phyloP scores from a whole-genome alignment of 2,329 filamentous ascomycete genomes.

The Chaetomium globosum region DNA sequence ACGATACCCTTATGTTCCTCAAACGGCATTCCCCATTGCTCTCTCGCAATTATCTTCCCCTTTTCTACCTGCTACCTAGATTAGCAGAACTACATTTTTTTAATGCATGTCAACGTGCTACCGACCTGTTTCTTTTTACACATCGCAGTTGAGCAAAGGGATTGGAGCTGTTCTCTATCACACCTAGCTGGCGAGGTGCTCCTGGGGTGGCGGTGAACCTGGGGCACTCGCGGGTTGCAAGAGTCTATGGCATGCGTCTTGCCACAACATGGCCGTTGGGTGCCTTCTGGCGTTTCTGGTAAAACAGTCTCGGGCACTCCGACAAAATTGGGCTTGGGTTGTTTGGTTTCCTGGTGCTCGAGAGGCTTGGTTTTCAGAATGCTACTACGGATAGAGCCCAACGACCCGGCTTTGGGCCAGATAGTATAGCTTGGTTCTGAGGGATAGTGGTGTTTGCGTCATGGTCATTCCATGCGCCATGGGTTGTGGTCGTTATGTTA shows the following conservation, averaged over 20 bases:
- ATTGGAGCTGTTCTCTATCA: background rate
- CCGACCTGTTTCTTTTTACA: background rate
- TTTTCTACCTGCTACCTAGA: conserved; percentile 3
- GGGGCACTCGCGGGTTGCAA: background rate
- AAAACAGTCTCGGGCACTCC: background rate
- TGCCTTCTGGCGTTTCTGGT: background rate
- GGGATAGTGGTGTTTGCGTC: background rate
- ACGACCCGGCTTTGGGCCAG: background rate
- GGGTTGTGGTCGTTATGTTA: background rate
- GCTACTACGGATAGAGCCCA: background rate
- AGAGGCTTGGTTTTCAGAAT: background rate
- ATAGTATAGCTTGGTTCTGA: background rate
- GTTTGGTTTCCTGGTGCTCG: background rate
- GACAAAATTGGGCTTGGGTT: background rate
- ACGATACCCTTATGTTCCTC: conserved; percentile 12
- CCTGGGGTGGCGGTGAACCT: background rate
- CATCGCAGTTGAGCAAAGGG: background rate
- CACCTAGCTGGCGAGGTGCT: background rate
- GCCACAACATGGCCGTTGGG: background rate
- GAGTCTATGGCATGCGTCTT: background rate
- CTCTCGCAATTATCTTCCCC: background rate
- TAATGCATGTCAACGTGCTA: background rate
- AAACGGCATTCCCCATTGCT: background rate
- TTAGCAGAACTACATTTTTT: background rate
- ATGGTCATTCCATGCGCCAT: background rate